Conservation (phyloP, 768 basidiomycete species). For the Kwoniella shandongensis region DNA sequence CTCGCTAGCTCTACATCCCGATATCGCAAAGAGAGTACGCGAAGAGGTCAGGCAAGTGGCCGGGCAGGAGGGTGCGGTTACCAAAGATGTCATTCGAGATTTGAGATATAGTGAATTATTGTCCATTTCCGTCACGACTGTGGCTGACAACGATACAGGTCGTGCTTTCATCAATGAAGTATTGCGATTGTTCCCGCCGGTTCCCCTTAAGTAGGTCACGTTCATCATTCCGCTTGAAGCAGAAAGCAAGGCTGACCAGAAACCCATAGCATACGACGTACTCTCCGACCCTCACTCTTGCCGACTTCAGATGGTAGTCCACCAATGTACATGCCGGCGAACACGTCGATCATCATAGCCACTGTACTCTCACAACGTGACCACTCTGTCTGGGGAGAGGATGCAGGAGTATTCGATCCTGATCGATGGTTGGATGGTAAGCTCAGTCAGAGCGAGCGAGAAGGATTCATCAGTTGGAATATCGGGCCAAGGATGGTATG, state of each 20-base stretch:
- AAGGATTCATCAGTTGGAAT: conserved; percentile 38
- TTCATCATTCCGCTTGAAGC: background rate
- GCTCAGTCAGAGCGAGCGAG: conserved; percentile 25
- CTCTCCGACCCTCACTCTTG: conserved; percentile 33
- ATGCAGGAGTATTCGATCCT: conserved; percentile 75
- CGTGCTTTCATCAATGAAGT: conserved; percentile 71
- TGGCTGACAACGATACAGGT: conserved; percentile 16
- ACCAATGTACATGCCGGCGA: conserved; percentile 45
- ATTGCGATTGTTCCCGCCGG: conserved; percentile 73
- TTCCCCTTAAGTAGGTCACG: conserved; percentile 62
- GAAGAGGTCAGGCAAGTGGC: conserved; percentile 64
- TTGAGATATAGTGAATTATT: conserved; percentile 65
- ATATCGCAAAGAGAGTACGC: conserved; percentile 60
- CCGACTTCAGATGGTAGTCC: conserved; percentile 26
- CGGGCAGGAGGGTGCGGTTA: conserved; percentile 59
- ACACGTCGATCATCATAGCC: conserved; percentile 60
- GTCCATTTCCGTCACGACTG: background rate
- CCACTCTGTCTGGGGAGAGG: conserved; percentile 67
- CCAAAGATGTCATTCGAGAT: conserved; percentile 61
- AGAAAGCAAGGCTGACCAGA: background rate
- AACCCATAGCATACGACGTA: conserved; percentile 41
- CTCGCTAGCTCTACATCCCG: conserved; percentile 66
- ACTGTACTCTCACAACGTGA: conserved; percentile 69
- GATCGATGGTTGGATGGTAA: conserved; percentile 70
- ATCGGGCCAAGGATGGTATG: conserved; percentile 47